A percentile compares a stretch with the other conserved stretches of the same genome.
These are phyloP conservation scores for Apiospora marii DNA, from an alignment of 2,329 filamentous ascomycete species.

Conservation along the genomic window DNA sequence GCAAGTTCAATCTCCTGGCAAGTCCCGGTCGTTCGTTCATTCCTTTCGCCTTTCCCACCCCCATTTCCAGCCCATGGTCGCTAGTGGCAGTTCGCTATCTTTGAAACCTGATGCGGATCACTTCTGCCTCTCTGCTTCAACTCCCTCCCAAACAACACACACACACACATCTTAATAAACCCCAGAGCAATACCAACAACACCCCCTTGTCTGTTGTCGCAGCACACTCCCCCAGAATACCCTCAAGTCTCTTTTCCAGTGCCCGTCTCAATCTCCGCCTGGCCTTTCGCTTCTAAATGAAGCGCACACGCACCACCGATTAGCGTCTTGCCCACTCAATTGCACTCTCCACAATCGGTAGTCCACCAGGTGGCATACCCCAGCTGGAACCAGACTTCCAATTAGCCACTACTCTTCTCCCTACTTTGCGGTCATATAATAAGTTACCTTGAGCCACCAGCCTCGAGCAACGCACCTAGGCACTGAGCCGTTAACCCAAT, in stretches of 20 bases:
- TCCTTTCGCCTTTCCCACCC: conserved; percentile 21
- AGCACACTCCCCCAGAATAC: conserved; percentile 18
- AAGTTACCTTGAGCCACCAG: conserved; percentile 29
- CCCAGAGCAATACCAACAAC: conserved; percentile 14
- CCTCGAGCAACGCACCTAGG: conserved; percentile 23
- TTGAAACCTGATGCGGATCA: conserved; percentile 18
- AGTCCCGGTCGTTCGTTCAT: conserved; percentile 20
- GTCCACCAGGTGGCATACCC: conserved; percentile 34
- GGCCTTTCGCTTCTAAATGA: conserved; percentile 8
- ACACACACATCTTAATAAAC: neutral
- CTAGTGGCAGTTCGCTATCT: conserved; percentile 17
- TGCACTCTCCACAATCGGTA: conserved; percentile 25
- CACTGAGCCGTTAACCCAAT: conserved; percentile 22
- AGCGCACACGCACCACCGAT: conserved; percentile 26
- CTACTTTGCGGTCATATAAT: conserved; percentile 26
- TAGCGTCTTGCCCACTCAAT: conserved; percentile 31
- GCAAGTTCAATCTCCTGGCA: conserved; percentile 11
- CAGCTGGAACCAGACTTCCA: conserved; percentile 33
- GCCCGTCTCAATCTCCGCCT: conserved; percentile 3
- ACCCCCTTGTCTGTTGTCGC: neutral
- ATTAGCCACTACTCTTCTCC: conserved; percentile 31
- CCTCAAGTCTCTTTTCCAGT: conserved; percentile 17
- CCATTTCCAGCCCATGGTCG: conserved; percentile 21
- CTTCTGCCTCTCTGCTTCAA: conserved; percentile 19
- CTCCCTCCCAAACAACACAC: conserved; percentile 7